These are phyloP conservation scores for Pseudogymnoascus sp. DNA, from an alignment of 2,329 filamentous ascomycete species.

Conservation along the genomic window DNA sequence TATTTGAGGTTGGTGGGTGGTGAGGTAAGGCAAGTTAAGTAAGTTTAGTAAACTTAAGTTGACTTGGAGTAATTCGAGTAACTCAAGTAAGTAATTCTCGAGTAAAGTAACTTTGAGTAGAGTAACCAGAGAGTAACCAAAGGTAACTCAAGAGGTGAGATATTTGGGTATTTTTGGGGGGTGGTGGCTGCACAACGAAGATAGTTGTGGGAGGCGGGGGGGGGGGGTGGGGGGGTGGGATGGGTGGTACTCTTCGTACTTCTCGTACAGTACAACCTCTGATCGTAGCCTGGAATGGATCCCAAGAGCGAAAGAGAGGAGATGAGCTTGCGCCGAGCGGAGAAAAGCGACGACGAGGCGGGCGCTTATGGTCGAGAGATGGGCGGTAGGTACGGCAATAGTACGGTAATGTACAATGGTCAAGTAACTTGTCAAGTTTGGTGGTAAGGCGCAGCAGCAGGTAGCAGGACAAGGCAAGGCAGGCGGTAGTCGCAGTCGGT, in stretches of 20 bases:
- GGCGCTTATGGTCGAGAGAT: background rate
- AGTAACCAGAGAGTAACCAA: background rate
- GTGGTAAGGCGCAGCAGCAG: background rate
- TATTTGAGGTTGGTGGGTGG: conserved; percentile 14
- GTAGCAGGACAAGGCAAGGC: no score
- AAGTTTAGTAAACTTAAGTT: conserved; percentile 31
- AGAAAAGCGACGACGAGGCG: background rate
- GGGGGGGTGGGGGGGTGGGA: conserved; percentile 20
- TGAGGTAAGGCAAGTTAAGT: conserved; percentile 31
- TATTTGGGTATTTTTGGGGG: background rate
- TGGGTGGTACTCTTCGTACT: conserved; percentile 32
- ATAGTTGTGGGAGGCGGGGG: conserved; percentile 21
- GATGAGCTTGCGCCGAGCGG: background rate
- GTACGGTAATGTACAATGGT: background rate
- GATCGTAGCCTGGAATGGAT: background rate
- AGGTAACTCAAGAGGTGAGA: background rate
- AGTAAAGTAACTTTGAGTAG: background rate
- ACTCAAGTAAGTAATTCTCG: background rate
- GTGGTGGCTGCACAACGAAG: background rate
- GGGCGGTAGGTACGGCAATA: background rate
- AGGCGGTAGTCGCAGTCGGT: background rate
- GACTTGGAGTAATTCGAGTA: conserved; percentile 19
- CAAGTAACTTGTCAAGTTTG: no score
- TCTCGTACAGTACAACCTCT: conserved; percentile 14
- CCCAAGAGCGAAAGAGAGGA: background rate